These are phyloP conservation scores for Acanthamoeba lenticulata DNA, from an alignment of 208 protist species.

Conservation along the genomic window DNA sequence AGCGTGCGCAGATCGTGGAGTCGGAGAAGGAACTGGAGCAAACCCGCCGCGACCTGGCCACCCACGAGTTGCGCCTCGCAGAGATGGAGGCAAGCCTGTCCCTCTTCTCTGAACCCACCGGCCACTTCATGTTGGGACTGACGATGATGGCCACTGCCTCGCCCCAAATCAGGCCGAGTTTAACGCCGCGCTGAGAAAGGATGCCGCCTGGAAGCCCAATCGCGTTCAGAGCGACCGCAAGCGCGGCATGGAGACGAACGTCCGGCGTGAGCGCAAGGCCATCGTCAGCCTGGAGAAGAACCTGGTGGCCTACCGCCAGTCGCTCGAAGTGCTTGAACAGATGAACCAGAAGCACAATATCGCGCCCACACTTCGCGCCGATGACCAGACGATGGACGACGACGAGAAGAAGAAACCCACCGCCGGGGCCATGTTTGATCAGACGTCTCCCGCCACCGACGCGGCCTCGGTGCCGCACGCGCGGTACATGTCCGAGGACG, in stretches of 20 bases:
- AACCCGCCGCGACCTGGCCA: neutral
- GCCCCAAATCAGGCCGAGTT: neutral
- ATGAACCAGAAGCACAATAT: neutral
- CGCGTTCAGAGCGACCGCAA: neutral
- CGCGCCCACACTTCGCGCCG: neutral
- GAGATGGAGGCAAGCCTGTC: neutral
- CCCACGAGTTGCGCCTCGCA: neutral
- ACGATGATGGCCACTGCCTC: neutral
- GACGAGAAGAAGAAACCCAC: neutral
- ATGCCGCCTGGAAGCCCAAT: conserved; percentile 2
- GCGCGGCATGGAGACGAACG: neutral
- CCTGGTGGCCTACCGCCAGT: neutral
- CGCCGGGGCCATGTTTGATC: neutral
- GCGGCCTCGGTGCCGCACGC: neutral
- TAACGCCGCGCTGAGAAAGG: neutral
- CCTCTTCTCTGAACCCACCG: neutral
- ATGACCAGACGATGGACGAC: neutral
- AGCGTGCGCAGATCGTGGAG: neutral
- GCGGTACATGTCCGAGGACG: neutral
- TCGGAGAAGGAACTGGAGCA: neutral
- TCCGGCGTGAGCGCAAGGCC: neutral
- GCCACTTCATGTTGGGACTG: neutral
- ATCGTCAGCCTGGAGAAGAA: neutral
- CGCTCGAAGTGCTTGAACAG: neutral
- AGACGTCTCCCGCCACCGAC: too few species aligned